These are phyloP conservation scores for Cordyceps militaris DNA, from an alignment of 2,329 filamentous ascomycete species.

Conservation along the genomic window DNA sequence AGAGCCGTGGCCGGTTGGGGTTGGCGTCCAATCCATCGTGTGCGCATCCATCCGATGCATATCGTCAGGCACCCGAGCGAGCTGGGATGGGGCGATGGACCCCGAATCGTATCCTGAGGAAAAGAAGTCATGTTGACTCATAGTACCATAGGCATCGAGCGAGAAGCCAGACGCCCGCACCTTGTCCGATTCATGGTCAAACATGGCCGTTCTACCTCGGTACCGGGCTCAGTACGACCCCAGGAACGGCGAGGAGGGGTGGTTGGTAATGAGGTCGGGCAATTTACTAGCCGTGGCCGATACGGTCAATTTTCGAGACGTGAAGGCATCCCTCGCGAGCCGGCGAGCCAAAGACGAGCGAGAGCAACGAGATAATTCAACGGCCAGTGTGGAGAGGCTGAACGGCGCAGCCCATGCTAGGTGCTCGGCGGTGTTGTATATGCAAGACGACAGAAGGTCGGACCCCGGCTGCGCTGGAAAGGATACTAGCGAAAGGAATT, in stretches of 20 bases:
- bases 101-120: background rate
- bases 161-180: background rate
- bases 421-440: background rate
- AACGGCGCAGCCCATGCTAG: conserved; percentile 9
- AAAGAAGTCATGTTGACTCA: background rate
- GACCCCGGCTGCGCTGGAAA: background rate
- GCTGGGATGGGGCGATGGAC: conserved; percentile 4
- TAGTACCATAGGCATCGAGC: background rate
- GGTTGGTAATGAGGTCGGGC: background rate
- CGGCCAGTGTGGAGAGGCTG: background rate
- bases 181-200: conserved; percentile 7
- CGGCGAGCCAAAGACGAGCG: background rate
- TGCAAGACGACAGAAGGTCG: background rate
- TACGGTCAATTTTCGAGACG: conserved; percentile 4
- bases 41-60: conserved; percentile 1
- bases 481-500: background rate
- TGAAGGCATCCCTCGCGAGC: conserved; percentile 8
- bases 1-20: conserved; percentile 23
- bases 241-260: background rate
- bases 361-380: background rate
- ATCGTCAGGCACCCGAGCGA: background rate
- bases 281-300: conserved; percentile 4
- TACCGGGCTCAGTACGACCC: background rate
- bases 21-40: conserved; percentile 34
- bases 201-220: conserved; percentile 1